Evolutionary conservation across 352 stramenopile species (phyloP).

Genomic region (Pythium scleroteichum): DNA sequence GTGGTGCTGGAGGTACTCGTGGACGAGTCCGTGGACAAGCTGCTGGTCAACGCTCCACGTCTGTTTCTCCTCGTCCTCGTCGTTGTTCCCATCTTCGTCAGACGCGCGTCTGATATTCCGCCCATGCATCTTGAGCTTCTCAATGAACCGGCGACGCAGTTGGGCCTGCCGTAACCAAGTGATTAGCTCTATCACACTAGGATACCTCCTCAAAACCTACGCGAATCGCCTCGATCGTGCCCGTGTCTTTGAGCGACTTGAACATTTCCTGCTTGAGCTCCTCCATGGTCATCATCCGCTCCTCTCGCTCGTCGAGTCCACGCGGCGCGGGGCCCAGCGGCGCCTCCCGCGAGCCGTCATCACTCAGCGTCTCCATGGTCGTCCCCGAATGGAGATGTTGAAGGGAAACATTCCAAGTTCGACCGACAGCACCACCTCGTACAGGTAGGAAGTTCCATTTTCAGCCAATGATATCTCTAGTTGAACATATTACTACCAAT

Average conservation of each 20-base stretch:
- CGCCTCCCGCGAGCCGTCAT: slow-evolving; percentile 5
- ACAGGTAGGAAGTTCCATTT: slow-evolving; percentile 4
- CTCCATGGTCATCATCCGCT: slow-evolving; percentile 54
- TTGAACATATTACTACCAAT: slow-evolving; percentile 5
- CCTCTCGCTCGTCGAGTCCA: background rate
- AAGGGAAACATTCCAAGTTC: slow-evolving; percentile 24
- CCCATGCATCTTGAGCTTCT: slow-evolving; percentile 61
- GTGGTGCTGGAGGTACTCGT: slow-evolving; percentile 53
- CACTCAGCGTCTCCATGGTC: slow-evolving; percentile 12
- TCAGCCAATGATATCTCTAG: slow-evolving; percentile 5
- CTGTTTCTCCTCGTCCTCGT: background rate
- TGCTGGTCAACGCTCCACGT: slow-evolving; percentile 44
- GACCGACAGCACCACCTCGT: background rate
- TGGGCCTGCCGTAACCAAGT: too few species aligned
- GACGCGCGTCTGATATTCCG: slow-evolving; percentile 15
- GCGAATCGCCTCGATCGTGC: slow-evolving; percentile 61
- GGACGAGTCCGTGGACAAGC: slow-evolving; percentile 57
- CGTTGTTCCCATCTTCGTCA: slow-evolving; percentile 7
- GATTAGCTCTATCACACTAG: too few species aligned
- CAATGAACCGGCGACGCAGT: slow-evolving; percentile 63
- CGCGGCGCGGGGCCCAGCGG: background rate
- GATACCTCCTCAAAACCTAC: too few species aligned
- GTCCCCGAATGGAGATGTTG: slow-evolving; percentile 2
- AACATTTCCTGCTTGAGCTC: slow-evolving; percentile 75
- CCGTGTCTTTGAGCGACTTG: slow-evolving; percentile 59